Percentiles rank a stretch among this genome's conserved stretches.
Conservation (phyloP, 2,329 filamentous ascomycete genomes). For the Pyricularia grisea region DNA sequence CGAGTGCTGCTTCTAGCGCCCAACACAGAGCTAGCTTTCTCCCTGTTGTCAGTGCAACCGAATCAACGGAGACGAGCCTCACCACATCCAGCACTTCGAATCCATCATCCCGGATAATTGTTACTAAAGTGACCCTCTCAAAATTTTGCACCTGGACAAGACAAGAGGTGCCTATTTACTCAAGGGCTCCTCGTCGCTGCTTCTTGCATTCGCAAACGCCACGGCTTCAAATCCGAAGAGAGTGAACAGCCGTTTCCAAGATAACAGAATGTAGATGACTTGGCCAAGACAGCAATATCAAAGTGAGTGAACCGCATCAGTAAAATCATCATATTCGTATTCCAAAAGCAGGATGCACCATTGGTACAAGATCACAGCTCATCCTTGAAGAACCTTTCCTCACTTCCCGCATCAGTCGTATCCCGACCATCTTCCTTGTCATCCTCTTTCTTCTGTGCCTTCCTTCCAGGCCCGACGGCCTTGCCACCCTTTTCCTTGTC, state of each 20-base stretch:
- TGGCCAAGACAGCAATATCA: neutral
- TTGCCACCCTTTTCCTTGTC: slow-evolving; percentile 12
- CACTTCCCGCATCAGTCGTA: slow-evolving; percentile 27
- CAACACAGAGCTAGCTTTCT: neutral
- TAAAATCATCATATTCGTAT: neutral
- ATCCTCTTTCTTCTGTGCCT: slow-evolving; percentile 14
- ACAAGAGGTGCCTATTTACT: no score
- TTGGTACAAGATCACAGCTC: slow-evolving; percentile 29
- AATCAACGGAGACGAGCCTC: neutral
- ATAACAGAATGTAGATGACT: no score
- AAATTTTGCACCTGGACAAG: no score
- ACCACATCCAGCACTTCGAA: neutral
- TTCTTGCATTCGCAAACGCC: no score
- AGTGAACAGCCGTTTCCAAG: no score
- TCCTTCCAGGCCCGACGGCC: slow-evolving; percentile 10
- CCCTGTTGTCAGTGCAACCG: neutral
- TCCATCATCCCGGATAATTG: neutral
- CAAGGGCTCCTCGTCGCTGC: no score
- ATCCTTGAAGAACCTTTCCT: slow-evolving; percentile 37
- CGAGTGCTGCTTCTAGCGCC: neutral
- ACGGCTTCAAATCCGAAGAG: no score
- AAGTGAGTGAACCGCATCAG: neutral
- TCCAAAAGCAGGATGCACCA: neutral
- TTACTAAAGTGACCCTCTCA: no score
- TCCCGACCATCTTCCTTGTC: slow-evolving; percentile 4